These are phyloP conservation scores for Ogataea ramenticola DNA, from an alignment of 805 yeast species.

Conservation along the genomic window DNA sequence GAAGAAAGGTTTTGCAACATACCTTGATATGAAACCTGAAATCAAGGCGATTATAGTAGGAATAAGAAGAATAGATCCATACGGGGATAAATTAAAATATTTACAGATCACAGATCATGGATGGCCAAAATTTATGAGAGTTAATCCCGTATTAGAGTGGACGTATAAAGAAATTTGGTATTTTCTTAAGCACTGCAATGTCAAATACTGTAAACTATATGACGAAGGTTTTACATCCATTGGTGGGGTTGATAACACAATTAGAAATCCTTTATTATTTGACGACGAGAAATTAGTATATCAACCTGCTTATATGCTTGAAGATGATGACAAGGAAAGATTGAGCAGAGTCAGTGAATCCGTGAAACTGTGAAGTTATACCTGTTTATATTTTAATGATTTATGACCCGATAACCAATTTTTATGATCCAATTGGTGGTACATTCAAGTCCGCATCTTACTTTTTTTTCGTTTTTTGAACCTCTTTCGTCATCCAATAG, in stretches of 20 bases:
- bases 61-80: slow-evolving; percentile 82
- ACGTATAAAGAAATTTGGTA: slow-evolving; percentile 79
- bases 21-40: slow-evolving; percentile 42
- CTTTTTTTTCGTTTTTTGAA: too few relatives aligned
- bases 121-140: slow-evolving; percentile 83
- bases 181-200: slow-evolving; percentile 52
- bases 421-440: too few relatives aligned
- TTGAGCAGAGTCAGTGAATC: slow-evolving; percentile 20
- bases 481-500: too few relatives aligned
- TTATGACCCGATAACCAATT: too few relatives aligned
- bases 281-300: slow-evolving; percentile 14
- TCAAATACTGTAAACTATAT: slow-evolving; percentile 69
- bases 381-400: too few relatives aligned
- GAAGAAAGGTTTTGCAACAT: slow-evolving; percentile 64
- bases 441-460: too few relatives aligned
- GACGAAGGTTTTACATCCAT: slow-evolving; percentile 84
- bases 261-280: slow-evolving; percentile 57
- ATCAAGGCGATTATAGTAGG: slow-evolving; percentile 83
- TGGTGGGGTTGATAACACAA: slow-evolving; percentile 71
- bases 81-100: slow-evolving; percentile 48
- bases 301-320: slow-evolving; percentile 52
- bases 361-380: not conserved
- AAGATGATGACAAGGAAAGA: slow-evolving; percentile 55
- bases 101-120: slow-evolving; percentile 78
- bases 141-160: slow-evolving; percentile 91